Evolutionary conservation across 495 filamentous ascomycete genomes (phyloP).

Genomic region (Lichenothelia convexa): DNA sequence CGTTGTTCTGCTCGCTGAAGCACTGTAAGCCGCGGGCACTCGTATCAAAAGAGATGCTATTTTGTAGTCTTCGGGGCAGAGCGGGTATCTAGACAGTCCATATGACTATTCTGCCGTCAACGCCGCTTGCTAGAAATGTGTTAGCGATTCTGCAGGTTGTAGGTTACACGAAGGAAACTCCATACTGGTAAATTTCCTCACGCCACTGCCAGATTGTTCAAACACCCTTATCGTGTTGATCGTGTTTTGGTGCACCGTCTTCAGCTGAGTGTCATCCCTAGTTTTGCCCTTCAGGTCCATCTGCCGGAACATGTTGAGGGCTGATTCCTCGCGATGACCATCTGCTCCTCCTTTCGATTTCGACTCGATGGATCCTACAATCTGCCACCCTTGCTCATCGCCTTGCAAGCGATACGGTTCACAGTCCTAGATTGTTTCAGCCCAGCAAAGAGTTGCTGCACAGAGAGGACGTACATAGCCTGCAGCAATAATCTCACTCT

Average conservation of each 20-base stretch:
- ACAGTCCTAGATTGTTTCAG: slow-evolving; percentile 41
- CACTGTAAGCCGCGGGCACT: too few species aligned
- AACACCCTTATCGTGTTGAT: slow-evolving; percentile 67
- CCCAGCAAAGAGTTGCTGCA: neutral
- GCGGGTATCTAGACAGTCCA: slow-evolving; percentile 29
- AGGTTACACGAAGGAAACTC: slow-evolving; percentile 7
- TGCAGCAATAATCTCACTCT: slow-evolving; percentile 86
- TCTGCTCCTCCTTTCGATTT: slow-evolving; percentile 32
- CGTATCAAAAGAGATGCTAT: too few species aligned
- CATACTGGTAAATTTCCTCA: slow-evolving; percentile 81
- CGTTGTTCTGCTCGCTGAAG: too few species aligned
- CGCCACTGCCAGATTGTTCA: slow-evolving; percentile 40
- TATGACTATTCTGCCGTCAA: slow-evolving; percentile 87
- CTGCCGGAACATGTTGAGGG: slow-evolving; percentile 96
- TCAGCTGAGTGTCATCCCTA: slow-evolving; percentile 77
- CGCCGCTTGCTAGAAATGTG: slow-evolving; percentile 51
- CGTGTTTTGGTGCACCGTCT: slow-evolving; percentile 94
- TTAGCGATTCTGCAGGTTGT: slow-evolving; percentile 2
- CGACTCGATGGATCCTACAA: slow-evolving; percentile 64
- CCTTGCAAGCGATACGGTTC: slow-evolving; percentile 83
- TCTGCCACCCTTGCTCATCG: slow-evolving; percentile 65
- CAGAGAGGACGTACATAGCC: slow-evolving; percentile 43
- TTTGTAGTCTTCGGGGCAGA: too few species aligned
- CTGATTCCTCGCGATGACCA: slow-evolving; percentile 57
- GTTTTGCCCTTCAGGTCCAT: slow-evolving; percentile 94